These are phyloP conservation scores for Chlorokybus atmophyticus DNA, from an alignment of 139 green algal genomes.

Conservation along the genomic window DNA sequence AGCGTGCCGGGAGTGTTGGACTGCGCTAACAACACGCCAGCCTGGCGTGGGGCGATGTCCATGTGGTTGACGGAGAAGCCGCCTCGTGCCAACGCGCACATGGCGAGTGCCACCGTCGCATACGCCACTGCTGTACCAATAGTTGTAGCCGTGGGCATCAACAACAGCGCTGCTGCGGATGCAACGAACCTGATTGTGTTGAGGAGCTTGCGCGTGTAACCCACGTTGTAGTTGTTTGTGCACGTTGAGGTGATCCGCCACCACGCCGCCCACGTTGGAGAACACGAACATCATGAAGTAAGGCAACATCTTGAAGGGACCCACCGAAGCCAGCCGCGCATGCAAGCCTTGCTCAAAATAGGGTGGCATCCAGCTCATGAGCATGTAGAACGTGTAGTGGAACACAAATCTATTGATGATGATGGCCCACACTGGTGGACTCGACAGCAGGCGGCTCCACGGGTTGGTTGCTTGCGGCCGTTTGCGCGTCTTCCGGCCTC, in stretches of 20 bases:
- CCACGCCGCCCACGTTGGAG: constrained; percentile 4
- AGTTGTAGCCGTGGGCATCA: constrained; percentile 8
- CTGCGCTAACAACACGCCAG: constrained; percentile 81
- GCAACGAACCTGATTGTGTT: constrained; percentile 51
- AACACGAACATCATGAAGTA: constrained; percentile 87
- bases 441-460: constrained; percentile 46
- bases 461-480: no score
- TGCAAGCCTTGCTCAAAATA: constrained; percentile 78
- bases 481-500: background rate
- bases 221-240: no score
- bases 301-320: constrained; percentile 56
- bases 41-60: no score
- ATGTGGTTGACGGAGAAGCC: no score
- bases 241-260: no score
- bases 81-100: no score
- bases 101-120: no score
- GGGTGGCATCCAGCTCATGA: constrained; percentile 95
- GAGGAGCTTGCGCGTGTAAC: no score
- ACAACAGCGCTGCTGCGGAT: constrained; percentile 3
- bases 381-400: constrained; percentile 88
- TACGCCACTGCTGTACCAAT: constrained; percentile 16
- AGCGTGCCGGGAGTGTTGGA: constrained; percentile 67
- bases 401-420: constrained; percentile 90
- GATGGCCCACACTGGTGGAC: constrained; percentile 72
- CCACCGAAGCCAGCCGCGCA: constrained; percentile 48